Conservation (phyloP, 768 basidiomycete species). For the Boletus rubescentipes region DNA sequence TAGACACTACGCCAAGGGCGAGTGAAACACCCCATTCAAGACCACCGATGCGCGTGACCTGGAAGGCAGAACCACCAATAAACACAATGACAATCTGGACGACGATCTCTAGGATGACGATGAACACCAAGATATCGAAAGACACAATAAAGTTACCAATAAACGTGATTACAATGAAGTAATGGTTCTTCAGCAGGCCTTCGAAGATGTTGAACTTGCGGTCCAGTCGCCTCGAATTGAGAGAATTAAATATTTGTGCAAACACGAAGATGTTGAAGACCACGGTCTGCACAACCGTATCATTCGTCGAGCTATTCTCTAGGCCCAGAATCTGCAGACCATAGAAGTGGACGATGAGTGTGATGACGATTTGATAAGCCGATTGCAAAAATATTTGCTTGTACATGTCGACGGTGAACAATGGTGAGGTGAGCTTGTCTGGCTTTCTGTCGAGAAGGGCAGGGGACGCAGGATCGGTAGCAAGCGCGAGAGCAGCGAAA, state of each 20-base stretch:
- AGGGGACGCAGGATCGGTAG: constrained; percentile 91
- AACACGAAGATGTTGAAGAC: constrained; percentile 99
- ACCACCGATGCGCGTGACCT: constrained; percentile 74
- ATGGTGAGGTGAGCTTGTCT: constrained; percentile 82
- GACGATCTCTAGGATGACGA: constrained; percentile 62
- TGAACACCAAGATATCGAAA: constrained; percentile 4
- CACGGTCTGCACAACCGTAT: constrained; percentile 68
- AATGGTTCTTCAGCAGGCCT: constrained; percentile 74
- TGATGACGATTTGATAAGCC: constrained; percentile 77
- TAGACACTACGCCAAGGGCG: constrained; percentile 80
- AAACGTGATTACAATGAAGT: constrained; percentile 80
- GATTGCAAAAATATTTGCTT: constrained; percentile 95
- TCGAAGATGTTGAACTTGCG: constrained; percentile 86
- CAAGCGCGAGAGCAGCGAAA: constrained; percentile 95
- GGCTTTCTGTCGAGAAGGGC: constrained; percentile 84
- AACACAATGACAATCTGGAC: constrained; percentile 89
- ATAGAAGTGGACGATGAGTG: constrained; percentile 86
- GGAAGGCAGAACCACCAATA: constrained; percentile 89
- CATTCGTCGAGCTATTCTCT: constrained; percentile 32
- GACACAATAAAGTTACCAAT: constrained; percentile 58
- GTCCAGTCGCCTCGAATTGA: constrained; percentile 90
- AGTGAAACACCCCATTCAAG: constrained; percentile 94
- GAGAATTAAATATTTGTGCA: constrained; percentile 93
- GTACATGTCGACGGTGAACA: constrained; percentile 94
- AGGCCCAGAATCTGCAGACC: constrained; percentile 72